Evolutionary conservation across 345 rosid genomes (phyloP).

Genomic region (Triadica sebifera): DNA sequence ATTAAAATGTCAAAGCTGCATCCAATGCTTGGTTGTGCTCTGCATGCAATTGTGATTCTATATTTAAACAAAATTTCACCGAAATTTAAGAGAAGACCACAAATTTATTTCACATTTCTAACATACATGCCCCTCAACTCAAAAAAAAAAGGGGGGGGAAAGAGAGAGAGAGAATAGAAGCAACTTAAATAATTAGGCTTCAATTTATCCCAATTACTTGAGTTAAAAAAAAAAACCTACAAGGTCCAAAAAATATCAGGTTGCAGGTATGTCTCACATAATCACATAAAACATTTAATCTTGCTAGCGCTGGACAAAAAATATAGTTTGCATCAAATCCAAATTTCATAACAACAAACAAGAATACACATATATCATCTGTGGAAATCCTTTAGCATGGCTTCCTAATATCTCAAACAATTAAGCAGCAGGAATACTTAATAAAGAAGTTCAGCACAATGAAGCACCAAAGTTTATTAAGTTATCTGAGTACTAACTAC

Average conservation of each 20-base stretch:
- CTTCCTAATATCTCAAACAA: not conserved
- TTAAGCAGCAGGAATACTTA: not conserved
- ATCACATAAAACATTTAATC: not conserved
- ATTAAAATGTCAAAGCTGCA: not conserved
- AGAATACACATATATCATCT: not conserved
- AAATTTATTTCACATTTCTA: not conserved
- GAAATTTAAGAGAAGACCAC: not conserved
- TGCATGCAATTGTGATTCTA: not conserved
- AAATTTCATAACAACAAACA: not conserved
- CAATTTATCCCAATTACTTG: not conserved
- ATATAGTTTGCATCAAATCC: not conserved
- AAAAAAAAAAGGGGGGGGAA: not conserved
- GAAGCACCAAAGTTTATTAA: not conserved
- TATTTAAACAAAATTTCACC: not conserved
- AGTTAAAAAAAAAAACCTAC: not conserved
- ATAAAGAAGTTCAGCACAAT: not conserved
- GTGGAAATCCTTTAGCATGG: not conserved
- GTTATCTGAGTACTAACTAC: not conserved
- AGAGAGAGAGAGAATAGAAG: not conserved
- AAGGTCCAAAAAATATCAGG: not conserved
- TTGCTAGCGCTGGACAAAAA: not conserved
- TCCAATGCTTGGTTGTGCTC: conserved; percentile 8
- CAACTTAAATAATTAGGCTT: not conserved
- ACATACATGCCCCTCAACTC: not conserved
- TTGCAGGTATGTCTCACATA: not conserved